A percentile compares a stretch with the other conserved stretches of the same genome.
Evolutionary conservation across 2,329 filamentous ascomycete species (phyloP).

Genomic region (Metarhizium sp.): DNA sequence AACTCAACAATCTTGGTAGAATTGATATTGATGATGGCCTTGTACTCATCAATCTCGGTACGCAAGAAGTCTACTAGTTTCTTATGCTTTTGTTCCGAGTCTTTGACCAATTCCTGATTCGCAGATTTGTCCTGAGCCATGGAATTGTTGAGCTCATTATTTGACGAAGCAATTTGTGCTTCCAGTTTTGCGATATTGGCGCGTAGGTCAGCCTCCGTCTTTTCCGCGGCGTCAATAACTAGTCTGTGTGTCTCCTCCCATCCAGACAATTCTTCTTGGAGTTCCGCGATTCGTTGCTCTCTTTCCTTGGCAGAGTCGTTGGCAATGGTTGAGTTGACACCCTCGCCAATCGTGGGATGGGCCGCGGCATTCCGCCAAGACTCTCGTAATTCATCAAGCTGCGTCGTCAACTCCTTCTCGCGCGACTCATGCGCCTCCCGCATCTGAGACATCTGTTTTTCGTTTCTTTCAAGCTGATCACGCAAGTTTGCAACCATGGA

Average conservation of each 20-base stretch:
- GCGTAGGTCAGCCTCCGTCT: conserved; percentile 63
- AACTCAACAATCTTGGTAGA: conserved; percentile 61
- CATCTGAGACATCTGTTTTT: conserved; percentile 67
- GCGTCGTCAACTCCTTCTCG: conserved; percentile 63
- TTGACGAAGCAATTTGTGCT: conserved; percentile 40
- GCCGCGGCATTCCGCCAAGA: conserved; percentile 31
- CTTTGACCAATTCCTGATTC: conserved; percentile 31
- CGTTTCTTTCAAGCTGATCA: conserved; percentile 79
- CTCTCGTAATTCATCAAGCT: conserved; percentile 60
- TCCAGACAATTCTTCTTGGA: conserved; percentile 61
- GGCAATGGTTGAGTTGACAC: conserved; percentile 14
- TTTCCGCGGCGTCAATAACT: conserved; percentile 60
- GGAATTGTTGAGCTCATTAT: conserved; percentile 38
- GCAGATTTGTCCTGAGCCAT: conserved; percentile 29
- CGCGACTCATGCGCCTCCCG: conserved; percentile 63
- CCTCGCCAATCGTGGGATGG: conserved; percentile 8
- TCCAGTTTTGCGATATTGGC: conserved; percentile 68
- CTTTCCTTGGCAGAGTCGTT: conserved; percentile 20
- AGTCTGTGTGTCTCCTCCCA: conserved; percentile 72
- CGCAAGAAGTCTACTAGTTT: conserved; percentile 54
- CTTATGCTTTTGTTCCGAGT: conserved; percentile 46
- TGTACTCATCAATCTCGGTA: conserved; percentile 73
- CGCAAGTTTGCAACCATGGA: conserved; percentile 80
- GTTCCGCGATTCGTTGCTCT: conserved; percentile 44
- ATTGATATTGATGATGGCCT: conserved; percentile 60